Evolutionary conservation across 2,329 filamentous ascomycete species (phyloP).

Genomic region (Diaporthe amygdali): DNA sequence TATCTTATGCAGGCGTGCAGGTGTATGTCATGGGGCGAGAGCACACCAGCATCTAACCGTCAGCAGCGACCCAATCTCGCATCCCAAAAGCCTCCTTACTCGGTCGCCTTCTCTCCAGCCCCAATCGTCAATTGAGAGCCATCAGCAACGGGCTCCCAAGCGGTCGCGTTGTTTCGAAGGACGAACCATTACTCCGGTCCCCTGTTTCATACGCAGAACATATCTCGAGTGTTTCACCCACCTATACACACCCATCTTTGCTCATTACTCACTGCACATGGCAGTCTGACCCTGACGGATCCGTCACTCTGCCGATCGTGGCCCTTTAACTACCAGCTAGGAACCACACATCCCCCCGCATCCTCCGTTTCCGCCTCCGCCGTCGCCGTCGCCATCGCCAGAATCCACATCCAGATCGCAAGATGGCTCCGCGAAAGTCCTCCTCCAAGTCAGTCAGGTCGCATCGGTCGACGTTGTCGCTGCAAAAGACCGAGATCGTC

Average conservation of each 20-base stretch:
- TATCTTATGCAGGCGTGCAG: background rate
- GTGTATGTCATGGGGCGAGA: slow-evolving; percentile 9
- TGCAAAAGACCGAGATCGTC: slow-evolving; percentile 74
- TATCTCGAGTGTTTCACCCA: background rate
- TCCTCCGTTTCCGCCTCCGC: background rate
- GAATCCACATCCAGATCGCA: slow-evolving; percentile 8
- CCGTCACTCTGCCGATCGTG: background rate
- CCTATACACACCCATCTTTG: background rate
- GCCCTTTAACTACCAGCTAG: slow-evolving; percentile 15
- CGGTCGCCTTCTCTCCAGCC: background rate
- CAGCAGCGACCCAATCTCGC: slow-evolving; percentile 3
- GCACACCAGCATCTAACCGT: slow-evolving; percentile 8
- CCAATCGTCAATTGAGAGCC: background rate
- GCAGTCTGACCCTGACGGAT: background rate
- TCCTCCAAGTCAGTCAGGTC: slow-evolving; percentile 42
- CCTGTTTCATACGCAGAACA: slow-evolving; percentile 6
- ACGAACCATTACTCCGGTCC: background rate
- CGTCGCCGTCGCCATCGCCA: background rate
- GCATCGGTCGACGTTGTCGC: slow-evolving; percentile 70
- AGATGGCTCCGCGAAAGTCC: slow-evolving; percentile 50
- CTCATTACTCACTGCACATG: background rate
- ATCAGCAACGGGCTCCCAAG: background rate
- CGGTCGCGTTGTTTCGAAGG: slow-evolving; percentile 12
- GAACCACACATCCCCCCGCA: slow-evolving; percentile 4
- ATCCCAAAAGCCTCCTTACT: background rate